phyloP scores from a whole-genome alignment of 2,329 filamentous ascomycete species.

The Exophiala sp. region DNA sequence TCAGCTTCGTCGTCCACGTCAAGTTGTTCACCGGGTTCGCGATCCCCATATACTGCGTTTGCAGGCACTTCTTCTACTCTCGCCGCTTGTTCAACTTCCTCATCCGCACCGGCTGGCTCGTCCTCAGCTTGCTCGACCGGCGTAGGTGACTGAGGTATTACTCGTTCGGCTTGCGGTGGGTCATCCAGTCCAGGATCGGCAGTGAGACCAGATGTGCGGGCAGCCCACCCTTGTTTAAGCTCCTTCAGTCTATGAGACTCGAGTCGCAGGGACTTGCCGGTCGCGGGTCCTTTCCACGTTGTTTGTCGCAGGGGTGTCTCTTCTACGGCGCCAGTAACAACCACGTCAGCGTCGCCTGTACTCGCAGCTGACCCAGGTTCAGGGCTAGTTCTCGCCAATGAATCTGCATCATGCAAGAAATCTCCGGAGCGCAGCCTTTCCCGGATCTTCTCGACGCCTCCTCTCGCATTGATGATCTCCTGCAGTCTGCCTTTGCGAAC shows the following conservation, averaged over 20 bases:
- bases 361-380: too few species aligned
- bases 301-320: background rate
- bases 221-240: slow-evolving; percentile 1
- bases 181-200: background rate
- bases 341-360: too few species aligned
- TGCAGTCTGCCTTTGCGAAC: slow-evolving; percentile 16
- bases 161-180: slow-evolving; percentile 1
- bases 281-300: background rate
- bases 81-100: background rate
- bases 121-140: slow-evolving; percentile 2
- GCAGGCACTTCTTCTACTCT: background rate
- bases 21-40: background rate
- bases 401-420: slow-evolving; percentile 1
- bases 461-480: slow-evolving; percentile 5
- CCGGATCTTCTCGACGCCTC: slow-evolving; percentile 16
- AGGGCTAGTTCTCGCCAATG: background rate
- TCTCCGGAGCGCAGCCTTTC: slow-evolving; percentile 5
- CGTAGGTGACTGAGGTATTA: slow-evolving; percentile 15
- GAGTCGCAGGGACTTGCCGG: background rate
- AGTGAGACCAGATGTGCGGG: background rate
- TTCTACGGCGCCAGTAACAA: background rate
- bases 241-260: slow-evolving; percentile 5
- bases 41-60: background rate
- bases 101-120: background rate
- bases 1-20: background rate